phyloP scores from a whole-genome alignment of 495 filamentous ascomycete genomes.

The Margaritispora aquatica region DNA sequence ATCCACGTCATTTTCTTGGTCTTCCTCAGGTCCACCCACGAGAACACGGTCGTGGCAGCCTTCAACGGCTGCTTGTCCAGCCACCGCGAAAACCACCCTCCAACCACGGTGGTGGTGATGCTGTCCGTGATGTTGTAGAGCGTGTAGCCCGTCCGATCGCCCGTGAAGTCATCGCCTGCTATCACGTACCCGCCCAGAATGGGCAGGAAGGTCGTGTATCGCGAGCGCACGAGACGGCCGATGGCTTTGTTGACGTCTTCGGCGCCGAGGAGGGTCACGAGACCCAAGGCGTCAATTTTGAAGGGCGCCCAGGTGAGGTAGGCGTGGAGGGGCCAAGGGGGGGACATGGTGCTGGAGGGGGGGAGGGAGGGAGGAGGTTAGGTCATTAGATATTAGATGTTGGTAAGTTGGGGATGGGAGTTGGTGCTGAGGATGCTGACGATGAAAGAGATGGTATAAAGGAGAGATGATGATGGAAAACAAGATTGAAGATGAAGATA shows the following conservation, averaged over 20 bases:
- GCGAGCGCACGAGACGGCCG: background rate
- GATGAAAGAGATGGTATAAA: no score
- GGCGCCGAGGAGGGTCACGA: constrained; percentile 9
- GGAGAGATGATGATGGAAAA: no score
- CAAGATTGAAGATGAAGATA: no score
- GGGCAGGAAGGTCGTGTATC: constrained; percentile 3
- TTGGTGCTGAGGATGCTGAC: no score
- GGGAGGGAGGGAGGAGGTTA: no score
- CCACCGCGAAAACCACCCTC: constrained; percentile 1
- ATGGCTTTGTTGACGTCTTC: constrained; percentile 10
- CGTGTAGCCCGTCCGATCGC: background rate
- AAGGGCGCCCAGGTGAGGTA: constrained; percentile 1
- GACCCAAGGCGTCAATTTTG: constrained; percentile 2
- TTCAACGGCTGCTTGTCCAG: background rate
- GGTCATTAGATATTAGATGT: no score
- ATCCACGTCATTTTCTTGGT: background rate
- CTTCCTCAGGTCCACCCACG: background rate
- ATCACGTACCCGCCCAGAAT: constrained; percentile 2
- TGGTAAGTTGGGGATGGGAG: no score
- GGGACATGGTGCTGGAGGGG: background rate
- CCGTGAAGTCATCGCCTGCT: constrained; percentile 2
- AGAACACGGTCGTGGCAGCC: background rate
- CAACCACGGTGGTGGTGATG: background rate
- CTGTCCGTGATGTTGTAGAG: constrained; percentile 3
- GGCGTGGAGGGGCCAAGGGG: background rate